These are phyloP conservation scores for Cordyceps farinosa DNA, from an alignment of 2,329 filamentous ascomycete genomes.

Conservation along the genomic window DNA sequence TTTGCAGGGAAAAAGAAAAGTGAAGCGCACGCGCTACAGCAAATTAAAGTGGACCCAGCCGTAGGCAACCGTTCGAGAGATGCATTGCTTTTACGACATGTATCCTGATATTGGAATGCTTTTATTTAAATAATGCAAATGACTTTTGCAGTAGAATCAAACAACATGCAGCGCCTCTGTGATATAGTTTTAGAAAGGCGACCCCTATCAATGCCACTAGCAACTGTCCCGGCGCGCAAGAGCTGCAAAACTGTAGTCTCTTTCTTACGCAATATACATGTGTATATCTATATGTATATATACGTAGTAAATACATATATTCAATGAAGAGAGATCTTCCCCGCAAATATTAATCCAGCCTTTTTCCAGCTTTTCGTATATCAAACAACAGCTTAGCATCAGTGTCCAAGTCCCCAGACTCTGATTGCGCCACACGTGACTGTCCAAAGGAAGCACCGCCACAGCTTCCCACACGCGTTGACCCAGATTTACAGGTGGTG, in stretches of 20 bases:
- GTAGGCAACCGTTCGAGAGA: background rate
- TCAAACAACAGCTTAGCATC: no score
- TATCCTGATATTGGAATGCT: background rate
- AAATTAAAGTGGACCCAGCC: background rate
- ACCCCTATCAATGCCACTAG: background rate
- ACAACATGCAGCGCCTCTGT: no score
- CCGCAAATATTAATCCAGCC: no score
- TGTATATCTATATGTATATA: no score
- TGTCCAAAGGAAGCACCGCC: background rate
- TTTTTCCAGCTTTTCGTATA: no score
- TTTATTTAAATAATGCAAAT: background rate
- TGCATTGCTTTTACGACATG: background rate
- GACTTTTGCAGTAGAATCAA: background rate
- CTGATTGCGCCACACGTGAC: background rate
- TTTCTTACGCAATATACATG: background rate
- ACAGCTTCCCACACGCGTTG: conserved; percentile 15
- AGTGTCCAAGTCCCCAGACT: no score
- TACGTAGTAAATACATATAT: no score
- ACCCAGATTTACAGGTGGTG: background rate
- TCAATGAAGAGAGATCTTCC: no score
- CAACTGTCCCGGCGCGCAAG: background rate
- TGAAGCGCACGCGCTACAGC: conserved; percentile 4
- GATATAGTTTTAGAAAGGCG: no score
- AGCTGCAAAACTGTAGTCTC: background rate
- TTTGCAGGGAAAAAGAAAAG: conserved; percentile 3